Evolutionary conservation across 768 basidiomycete species (phyloP).

Genomic region (Boletus barrowsii): DNA sequence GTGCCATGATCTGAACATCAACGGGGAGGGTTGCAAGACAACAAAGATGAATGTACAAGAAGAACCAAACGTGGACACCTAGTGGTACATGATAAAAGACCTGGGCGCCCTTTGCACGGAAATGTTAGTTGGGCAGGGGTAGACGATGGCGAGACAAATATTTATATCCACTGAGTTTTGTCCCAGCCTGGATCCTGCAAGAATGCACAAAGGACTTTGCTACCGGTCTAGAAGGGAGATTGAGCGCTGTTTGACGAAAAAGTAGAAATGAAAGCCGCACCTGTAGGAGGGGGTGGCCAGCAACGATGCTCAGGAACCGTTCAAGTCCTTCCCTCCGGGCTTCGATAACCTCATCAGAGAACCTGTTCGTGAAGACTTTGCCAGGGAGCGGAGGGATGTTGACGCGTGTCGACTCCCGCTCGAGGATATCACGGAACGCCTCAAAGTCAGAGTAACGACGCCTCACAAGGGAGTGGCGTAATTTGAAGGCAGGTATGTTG

Average conservation of each 20-base stretch:
- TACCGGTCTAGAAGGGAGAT: constrained; percentile 68
- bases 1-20: background rate
- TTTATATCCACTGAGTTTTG: constrained; percentile 70
- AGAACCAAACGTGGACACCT: constrained; percentile 15
- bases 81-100: constrained; percentile 19
- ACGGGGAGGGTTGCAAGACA: constrained; percentile 10
- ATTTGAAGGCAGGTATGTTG: constrained; percentile 98
- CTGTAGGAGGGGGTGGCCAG: constrained; percentile 95
- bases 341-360: constrained; percentile 98
- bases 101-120: constrained; percentile 5
- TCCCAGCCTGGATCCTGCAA: constrained; percentile 95
- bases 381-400: constrained; percentile 97
- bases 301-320: constrained; percentile 92
- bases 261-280: constrained; percentile 38
- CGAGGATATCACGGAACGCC: constrained; percentile 96
- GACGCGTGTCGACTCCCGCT: constrained; percentile 94
- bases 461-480: constrained; percentile 87
- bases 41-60: constrained; percentile 24
- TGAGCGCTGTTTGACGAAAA: constrained; percentile 3
- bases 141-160: background rate
- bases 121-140: background rate
- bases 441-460: constrained; percentile 92
- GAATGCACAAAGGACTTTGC: constrained; percentile 94
- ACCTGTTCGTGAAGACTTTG: constrained; percentile 97
- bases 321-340: constrained; percentile 88